Conservation (phyloP, 805 yeast species). For the Saccharomycopsis sp. region DNA sequence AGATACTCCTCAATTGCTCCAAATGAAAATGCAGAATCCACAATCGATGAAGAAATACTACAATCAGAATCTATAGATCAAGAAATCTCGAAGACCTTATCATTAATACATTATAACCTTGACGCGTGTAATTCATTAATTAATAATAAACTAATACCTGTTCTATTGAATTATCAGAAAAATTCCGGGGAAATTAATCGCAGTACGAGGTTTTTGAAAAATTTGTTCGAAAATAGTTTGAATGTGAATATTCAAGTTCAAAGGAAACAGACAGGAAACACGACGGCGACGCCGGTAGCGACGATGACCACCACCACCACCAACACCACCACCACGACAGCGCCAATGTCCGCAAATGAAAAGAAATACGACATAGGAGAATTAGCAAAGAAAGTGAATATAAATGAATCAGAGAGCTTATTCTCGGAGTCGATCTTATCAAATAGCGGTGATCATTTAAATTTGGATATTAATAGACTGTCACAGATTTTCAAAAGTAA, state of each 20-base stretch:
- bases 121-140: constrained; percentile 19
- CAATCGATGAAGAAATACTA: constrained; percentile 18
- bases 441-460: neutral
- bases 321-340: neutral
- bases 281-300: neutral
- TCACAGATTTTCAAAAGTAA: neutral
- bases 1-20: constrained; percentile 6
- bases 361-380: no score
- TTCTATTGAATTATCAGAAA: constrained; percentile 10
- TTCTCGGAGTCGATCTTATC: constrained; percentile 4
- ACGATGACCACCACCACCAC: neutral
- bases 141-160: constrained; percentile 12
- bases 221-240: constrained; percentile 20
- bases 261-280: neutral
- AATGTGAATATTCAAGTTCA: constrained; percentile 22
- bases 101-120: constrained; percentile 17
- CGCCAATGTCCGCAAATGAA: neutral
- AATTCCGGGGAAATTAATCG: constrained; percentile 15
- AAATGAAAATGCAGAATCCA: neutral
- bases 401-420: constrained; percentile 1
- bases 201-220: constrained; percentile 20
- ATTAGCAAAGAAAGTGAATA: constrained; percentile 5
- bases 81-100: constrained; percentile 19
- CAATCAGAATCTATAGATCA: constrained; percentile 19
- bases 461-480: constrained; percentile 6